phyloP scores from a whole-genome alignment of 371 early-diverging fungal genomes.

The Nosema muscidifuracis region DNA sequence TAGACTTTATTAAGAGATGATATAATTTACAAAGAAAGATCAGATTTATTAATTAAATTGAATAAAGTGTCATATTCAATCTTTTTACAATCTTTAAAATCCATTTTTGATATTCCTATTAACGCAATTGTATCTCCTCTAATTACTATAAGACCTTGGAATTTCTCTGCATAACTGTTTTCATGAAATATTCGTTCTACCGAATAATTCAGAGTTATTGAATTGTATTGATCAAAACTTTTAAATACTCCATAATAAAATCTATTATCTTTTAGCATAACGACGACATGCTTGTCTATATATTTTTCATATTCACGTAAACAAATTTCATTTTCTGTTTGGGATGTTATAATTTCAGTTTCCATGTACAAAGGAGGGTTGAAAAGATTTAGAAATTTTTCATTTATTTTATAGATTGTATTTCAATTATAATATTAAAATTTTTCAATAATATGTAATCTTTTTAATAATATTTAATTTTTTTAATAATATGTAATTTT shows the following conservation, averaged over 20 bases:
- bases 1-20: not conserved
- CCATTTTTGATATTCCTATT: slow-evolving; percentile 35
- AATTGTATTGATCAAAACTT: slow-evolving; percentile 64
- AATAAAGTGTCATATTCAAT: not conserved
- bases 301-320: slow-evolving; percentile 53
- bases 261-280: slow-evolving; percentile 49
- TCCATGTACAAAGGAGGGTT: too few species aligned
- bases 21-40: too few species aligned
- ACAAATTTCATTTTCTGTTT: slow-evolving; percentile 3
- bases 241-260: slow-evolving; percentile 58
- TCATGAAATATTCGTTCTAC: slow-evolving; percentile 47
- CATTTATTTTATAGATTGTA: too few species aligned
- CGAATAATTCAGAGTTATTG: slow-evolving; percentile 56
- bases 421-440: too few species aligned
- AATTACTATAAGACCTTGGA: slow-evolving; percentile 54
- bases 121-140: slow-evolving; percentile 62
- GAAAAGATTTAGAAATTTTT: too few species aligned
- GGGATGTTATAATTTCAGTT: too few species aligned
- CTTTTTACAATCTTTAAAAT: slow-evolving; percentile 2
- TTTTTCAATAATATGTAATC: too few species aligned
- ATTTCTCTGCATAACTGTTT: slow-evolving; percentile 50
- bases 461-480: too few species aligned
- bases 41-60: not conserved
- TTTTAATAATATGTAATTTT: too few species aligned
- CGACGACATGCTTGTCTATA: slow-evolving; percentile 57